A percentile compares a stretch with the other conserved stretches of the same genome.
Evolutionary conservation across 2,329 filamentous ascomycete species (phyloP).

Genomic region (Metarhizium guizhouense): DNA sequence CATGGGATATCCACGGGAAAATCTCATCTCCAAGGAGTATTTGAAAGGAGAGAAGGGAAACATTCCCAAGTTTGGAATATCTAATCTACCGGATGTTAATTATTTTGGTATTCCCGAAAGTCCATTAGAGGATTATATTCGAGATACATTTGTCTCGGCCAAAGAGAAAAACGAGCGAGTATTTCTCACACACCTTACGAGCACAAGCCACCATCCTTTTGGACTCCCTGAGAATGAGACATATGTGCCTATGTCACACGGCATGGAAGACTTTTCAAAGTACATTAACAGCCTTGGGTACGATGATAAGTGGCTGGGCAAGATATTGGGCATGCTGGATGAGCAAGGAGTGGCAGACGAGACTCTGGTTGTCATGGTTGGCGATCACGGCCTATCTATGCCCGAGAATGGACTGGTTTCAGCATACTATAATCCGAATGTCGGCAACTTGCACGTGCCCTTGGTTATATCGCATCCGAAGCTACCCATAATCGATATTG

Average conservation of each 20-base stretch:
- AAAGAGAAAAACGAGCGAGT: conserved; percentile 21
- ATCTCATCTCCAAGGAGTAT: conserved; percentile 20
- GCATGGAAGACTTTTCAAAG: conserved; percentile 20
- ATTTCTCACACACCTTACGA: conserved; percentile 25
- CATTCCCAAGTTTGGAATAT: conserved; percentile 18
- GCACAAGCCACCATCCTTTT: conserved; percentile 25
- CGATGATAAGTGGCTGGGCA: conserved; percentile 23
- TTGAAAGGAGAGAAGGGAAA: conserved; percentile 14
- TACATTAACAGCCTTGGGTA: conserved; percentile 25
- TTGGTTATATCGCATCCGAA: conserved; percentile 23
- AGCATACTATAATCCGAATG: conserved; percentile 23
- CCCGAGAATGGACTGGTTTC: conserved; percentile 21
- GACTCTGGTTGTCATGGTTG: conserved; percentile 22
- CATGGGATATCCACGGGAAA: conserved; percentile 19
- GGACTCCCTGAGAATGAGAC: conserved; percentile 18
- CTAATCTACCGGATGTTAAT: conserved; percentile 21
- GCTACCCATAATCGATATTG: conserved; percentile 21
- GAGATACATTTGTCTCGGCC: conserved; percentile 21
- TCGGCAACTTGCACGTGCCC: conserved; percentile 24
- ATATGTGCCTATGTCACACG: conserved; percentile 17
- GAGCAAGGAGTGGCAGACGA: conserved; percentile 23
- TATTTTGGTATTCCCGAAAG: conserved; percentile 24
- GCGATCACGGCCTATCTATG: conserved; percentile 24
- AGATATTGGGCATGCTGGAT: conserved; percentile 20
- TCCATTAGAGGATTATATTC: conserved; percentile 22